Evolutionary conservation across 805 yeast species (phyloP).

Genomic region (Saturnispora sekii): DNA sequence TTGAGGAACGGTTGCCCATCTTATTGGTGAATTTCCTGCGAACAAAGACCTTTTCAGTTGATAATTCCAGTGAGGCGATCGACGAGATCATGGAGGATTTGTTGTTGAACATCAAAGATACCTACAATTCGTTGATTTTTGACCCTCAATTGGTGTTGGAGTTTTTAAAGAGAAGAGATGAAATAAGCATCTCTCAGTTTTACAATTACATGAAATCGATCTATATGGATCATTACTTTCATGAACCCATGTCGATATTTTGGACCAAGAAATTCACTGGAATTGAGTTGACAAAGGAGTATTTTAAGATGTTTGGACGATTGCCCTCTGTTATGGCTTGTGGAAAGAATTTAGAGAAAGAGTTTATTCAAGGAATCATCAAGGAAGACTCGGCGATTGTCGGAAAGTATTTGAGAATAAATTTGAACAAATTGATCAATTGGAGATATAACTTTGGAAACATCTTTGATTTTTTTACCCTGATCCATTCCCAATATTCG

Average conservation of each 20-base stretch:
- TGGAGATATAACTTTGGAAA: slow-evolving; percentile 24
- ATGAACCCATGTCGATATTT: slow-evolving; percentile 26
- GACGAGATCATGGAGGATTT: slow-evolving; percentile 25
- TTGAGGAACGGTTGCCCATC: slow-evolving; percentile 27
- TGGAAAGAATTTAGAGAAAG: slow-evolving; percentile 10
- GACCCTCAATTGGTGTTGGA: slow-evolving; percentile 23
- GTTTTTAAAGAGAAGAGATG: slow-evolving; percentile 19
- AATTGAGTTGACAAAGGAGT: slow-evolving; percentile 16
- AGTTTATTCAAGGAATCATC: slow-evolving; percentile 17
- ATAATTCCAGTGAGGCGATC: slow-evolving; percentile 25
- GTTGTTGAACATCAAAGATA: slow-evolving; percentile 24
- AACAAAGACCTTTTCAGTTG: slow-evolving; percentile 21
- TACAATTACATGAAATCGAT: slow-evolving; percentile 24
- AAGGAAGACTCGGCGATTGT: slow-evolving; percentile 15
- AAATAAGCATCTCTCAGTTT: slow-evolving; percentile 24
- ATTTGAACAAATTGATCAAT: slow-evolving; percentile 21
- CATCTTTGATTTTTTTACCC: slow-evolving; percentile 22
- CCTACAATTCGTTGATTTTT: slow-evolving; percentile 25
- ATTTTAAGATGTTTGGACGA: slow-evolving; percentile 21
- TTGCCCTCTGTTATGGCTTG: slow-evolving; percentile 22
- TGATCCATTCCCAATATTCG: slow-evolving; percentile 20
- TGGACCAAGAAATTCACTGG: slow-evolving; percentile 24
- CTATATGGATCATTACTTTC: slow-evolving; percentile 27
- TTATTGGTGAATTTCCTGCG: slow-evolving; percentile 17
- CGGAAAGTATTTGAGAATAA: slow-evolving; percentile 17